phyloP scores from a whole-genome alignment of 768 basidiomycete genomes.

The Fomitopsis serialis region DNA sequence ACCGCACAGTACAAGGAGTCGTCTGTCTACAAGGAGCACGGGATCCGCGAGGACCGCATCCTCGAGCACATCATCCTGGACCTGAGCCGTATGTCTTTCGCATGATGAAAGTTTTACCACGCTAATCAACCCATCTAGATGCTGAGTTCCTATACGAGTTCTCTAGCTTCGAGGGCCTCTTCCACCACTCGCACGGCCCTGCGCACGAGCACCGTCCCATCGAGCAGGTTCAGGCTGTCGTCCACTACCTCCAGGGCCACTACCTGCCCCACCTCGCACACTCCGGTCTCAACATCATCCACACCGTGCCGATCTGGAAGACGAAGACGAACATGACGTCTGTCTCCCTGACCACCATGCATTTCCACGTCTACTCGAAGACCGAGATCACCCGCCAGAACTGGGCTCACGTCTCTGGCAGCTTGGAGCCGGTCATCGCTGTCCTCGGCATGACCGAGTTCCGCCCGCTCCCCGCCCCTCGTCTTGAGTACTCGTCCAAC shows the following conservation, averaged over 20 bases:
- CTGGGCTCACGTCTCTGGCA: conserved; percentile 11
- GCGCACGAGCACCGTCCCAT: conserved; percentile 13
- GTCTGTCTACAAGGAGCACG: conserved; percentile 12
- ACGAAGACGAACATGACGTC: background rate
- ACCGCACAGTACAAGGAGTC: conserved; percentile 9
- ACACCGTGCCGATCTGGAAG: conserved; percentile 20
- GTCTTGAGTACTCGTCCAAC: conserved; percentile 15
- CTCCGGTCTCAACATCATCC: conserved; percentile 19
- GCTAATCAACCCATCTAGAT: conserved; percentile 5
- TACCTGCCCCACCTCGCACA: conserved; percentile 19
- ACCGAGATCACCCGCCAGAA: conserved; percentile 13
- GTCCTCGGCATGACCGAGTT: conserved; percentile 21
- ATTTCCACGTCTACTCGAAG: conserved; percentile 20
- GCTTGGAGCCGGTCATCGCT: conserved; percentile 18
- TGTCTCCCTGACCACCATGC: conserved; percentile 12
- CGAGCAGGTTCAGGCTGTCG: conserved; percentile 17
- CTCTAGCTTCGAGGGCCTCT: conserved; percentile 18
- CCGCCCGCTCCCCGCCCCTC: conserved; percentile 11
- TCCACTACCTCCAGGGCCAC: conserved; percentile 19
- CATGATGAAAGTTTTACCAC: background rate
- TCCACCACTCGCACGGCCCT: conserved; percentile 2
- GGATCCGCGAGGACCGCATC: conserved; percentile 5
- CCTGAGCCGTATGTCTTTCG: conserved; percentile 14
- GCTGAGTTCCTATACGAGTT: conserved; percentile 22
- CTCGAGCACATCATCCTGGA: conserved; percentile 20